These are phyloP conservation scores for Populus simonii DNA, from an alignment of 345 rosid species.

Conservation along the genomic window DNA sequence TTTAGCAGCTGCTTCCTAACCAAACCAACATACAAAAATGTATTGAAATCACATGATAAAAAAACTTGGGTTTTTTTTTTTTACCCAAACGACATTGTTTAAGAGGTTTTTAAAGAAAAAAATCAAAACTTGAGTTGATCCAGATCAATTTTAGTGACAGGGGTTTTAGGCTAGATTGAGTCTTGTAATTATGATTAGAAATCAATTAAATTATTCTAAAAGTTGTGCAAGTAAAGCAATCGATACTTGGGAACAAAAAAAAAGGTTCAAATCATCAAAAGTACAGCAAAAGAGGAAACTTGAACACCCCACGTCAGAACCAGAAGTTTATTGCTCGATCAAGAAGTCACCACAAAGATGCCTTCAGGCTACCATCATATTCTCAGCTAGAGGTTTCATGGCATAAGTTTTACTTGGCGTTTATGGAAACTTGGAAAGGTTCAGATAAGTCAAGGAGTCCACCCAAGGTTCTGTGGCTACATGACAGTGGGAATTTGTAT, in stretches of 20 bases:
- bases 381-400: not conserved
- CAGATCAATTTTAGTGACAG: too few species aligned
- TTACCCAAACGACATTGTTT: too few species aligned
- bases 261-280: not conserved
- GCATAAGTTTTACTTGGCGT: not conserved
- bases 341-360: not conserved
- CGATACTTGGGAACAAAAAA: not conserved
- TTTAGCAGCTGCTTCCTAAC: slow-evolving; percentile 68
- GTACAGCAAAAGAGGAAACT: not conserved
- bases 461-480: not conserved
- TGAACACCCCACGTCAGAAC: not conserved
- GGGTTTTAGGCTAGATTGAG: too few species aligned
- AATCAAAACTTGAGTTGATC: too few species aligned
- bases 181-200: too few species aligned
- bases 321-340: not conserved
- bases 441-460: not conserved
- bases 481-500: not conserved
- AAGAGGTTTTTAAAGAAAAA: too few species aligned
- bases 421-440: not conserved
- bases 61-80: too few species aligned
- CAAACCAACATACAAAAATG: slow-evolving; percentile 7
- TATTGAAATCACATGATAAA: not conserved
- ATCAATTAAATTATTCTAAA: not conserved
- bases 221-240: not conserved
- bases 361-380: not conserved